Conservation (phyloP, 257 asterid genomes). For the Solanum pennellii region DNA sequence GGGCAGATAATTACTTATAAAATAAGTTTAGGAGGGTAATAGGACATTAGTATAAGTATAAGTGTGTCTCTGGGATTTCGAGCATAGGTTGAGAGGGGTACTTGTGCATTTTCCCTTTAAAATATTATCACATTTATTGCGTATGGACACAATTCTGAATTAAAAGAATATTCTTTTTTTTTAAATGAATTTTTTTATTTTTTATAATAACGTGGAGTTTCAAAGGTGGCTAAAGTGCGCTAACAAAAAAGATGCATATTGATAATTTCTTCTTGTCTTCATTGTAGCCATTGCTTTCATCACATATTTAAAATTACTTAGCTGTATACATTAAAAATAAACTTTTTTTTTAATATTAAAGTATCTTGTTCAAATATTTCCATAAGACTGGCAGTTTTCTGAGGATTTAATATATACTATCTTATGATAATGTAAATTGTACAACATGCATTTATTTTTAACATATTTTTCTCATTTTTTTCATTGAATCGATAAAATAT, state of each 20-base stretch:
- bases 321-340: not conserved
- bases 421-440: not conserved
- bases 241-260: not conserved
- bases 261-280: not conserved
- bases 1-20: too few relatives aligned
- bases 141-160: not conserved
- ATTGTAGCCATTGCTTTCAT: not conserved
- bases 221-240: not conserved
- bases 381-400: not conserved
- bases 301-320: not conserved
- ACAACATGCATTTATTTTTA: not conserved
- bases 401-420: not conserved
- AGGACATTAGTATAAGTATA: too few relatives aligned
- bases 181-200: fast-evolving
- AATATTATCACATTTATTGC: not conserved
- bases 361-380: not conserved
- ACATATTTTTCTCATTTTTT: not conserved
- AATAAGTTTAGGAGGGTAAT: too few relatives aligned
- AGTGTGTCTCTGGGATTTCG: too few relatives aligned
- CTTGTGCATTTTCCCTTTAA: too few relatives aligned
- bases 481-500: not conserved
- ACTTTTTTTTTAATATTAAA: not conserved
- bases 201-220: not conserved
- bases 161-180: not conserved
- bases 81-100: fast-evolving